phyloP scores from a whole-genome alignment of 2,329 filamentous ascomycete genomes.

The Claviceps fusiformis region DNA sequence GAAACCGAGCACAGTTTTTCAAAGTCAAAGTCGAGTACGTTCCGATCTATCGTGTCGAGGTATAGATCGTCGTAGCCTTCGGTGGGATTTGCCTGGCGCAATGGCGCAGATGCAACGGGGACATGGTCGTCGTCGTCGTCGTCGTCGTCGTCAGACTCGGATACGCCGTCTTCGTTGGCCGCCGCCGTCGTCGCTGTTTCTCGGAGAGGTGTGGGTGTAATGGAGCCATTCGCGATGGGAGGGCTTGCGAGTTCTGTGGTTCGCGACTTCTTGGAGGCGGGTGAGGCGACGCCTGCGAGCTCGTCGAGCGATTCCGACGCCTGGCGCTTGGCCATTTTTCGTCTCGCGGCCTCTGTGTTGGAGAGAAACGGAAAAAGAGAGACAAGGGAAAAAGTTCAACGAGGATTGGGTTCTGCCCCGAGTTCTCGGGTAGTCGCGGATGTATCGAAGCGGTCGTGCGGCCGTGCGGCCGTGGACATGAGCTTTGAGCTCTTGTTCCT shows the following conservation, averaged over 20 bases:
- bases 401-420: background rate
- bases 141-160: slow-evolving; percentile 14
- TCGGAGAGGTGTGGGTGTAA: slow-evolving; percentile 7
- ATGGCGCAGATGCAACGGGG: slow-evolving; percentile 27
- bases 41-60: slow-evolving; percentile 89
- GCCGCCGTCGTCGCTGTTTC: slow-evolving; percentile 10
- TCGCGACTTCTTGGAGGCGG: slow-evolving; percentile 45
- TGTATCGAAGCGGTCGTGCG: background rate
- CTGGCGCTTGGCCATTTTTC: slow-evolving; percentile 38
- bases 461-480: background rate
- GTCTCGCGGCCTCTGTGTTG: background rate
- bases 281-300: slow-evolving; percentile 38
- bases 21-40: slow-evolving; percentile 93
- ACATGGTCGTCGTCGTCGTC: slow-evolving; percentile 27
- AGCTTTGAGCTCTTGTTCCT: no score
- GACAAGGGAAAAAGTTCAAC: background rate
- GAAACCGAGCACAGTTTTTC: slow-evolving; percentile 96
- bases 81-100: slow-evolving; percentile 63
- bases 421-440: background rate
- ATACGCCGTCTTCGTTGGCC: slow-evolving; percentile 18
- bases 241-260: slow-evolving; percentile 31
- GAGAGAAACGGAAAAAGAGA: no score
- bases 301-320: slow-evolving; percentile 49
- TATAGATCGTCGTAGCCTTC: slow-evolving; percentile 93
- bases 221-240: slow-evolving; percentile 18